phyloP scores from a whole-genome alignment of 495 filamentous ascomycete species.

The Extremus antarcticus region DNA sequence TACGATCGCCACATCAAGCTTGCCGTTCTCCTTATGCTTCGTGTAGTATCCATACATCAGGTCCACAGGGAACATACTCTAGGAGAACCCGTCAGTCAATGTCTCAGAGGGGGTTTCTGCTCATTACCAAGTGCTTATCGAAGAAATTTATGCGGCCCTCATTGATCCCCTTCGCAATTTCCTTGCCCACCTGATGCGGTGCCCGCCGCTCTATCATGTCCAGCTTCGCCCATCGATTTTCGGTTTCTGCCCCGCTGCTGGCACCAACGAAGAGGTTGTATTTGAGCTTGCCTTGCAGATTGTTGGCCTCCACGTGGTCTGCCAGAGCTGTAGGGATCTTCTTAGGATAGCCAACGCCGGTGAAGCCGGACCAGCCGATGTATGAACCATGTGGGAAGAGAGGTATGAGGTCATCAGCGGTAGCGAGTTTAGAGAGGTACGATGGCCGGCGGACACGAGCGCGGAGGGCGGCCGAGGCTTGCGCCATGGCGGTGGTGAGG shows the following conservation, averaged over 20 bases:
- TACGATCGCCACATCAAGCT: conserved; percentile 73
- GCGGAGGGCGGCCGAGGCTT: conserved; percentile 62
- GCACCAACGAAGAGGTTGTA: conserved; percentile 85
- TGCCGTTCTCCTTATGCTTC: conserved; percentile 59
- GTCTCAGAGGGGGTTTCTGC: too few species aligned
- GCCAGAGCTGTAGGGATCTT: conserved; percentile 76
- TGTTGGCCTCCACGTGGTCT: conserved; percentile 83
- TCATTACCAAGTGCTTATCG: conserved; percentile 71
- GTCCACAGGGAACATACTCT: conserved; percentile 73
- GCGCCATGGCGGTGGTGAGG: background rate
- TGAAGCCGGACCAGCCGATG: conserved; percentile 60
- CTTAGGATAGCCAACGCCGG: conserved; percentile 73
- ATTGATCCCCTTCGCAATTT: conserved; percentile 85
- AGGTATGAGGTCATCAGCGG: conserved; percentile 66
- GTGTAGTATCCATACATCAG: conserved; percentile 76
- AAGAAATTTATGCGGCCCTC: conserved; percentile 83
- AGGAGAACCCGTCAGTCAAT: too few species aligned
- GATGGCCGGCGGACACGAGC: conserved; percentile 64
- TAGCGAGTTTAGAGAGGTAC: conserved; percentile 67
- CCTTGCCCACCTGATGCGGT: conserved; percentile 86
- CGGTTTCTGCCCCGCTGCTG: conserved; percentile 79
- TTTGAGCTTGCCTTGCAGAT: conserved; percentile 68
- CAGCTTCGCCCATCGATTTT: conserved; percentile 75
- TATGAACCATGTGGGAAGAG: conserved; percentile 74
- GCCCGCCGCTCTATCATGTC: conserved; percentile 83